A percentile compares a stretch with the other conserved stretches of the same genome.
Conservation (phyloP, 2,329 filamentous ascomycete genomes). For the Sordariomycetes sp. region DNA sequence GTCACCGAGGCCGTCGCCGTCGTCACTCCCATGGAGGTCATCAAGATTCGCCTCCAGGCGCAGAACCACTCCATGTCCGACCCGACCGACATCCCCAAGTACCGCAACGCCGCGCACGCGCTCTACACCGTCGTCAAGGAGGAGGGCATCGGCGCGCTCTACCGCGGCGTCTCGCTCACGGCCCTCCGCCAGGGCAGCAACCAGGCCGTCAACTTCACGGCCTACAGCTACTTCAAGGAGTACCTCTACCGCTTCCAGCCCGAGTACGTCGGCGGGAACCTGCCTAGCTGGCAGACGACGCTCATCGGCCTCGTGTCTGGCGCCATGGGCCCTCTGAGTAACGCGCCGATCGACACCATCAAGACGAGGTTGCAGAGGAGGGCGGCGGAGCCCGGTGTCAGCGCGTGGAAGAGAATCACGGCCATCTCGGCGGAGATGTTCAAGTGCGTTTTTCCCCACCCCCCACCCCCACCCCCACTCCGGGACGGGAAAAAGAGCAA, state of each 20-base stretch:
- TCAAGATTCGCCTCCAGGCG: conserved; percentile 96
- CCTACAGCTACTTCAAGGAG: conserved; percentile 88
- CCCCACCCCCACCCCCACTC: background rate
- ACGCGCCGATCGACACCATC: conserved; percentile 97
- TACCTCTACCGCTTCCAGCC: conserved; percentile 61
- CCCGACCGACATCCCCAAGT: conserved; percentile 90
- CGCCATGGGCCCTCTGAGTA: conserved; percentile 90
- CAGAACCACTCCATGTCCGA: conserved; percentile 98
- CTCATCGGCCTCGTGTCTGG: conserved; percentile 82
- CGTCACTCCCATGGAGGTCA: conserved; percentile 96
- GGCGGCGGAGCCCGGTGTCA: conserved; percentile 68
- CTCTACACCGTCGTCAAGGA: conserved; percentile 83
- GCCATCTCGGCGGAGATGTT: conserved; percentile 75
- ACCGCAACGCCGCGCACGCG: conserved; percentile 79
- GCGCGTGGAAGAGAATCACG: conserved; percentile 65
- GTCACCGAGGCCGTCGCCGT: conserved; percentile 94
- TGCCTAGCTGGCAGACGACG: conserved; percentile 85
- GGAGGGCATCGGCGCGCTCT: conserved; percentile 77
- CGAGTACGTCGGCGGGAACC: conserved; percentile 45
- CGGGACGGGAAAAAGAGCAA: background rate
- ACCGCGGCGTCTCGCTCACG: conserved; percentile 86
- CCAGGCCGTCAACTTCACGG: conserved; percentile 97
- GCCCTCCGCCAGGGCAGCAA: conserved; percentile 91
- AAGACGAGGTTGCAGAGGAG: conserved; percentile 93
- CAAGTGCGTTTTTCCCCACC: conserved; percentile 34